Percentiles rank a stretch among this genome's conserved stretches.
Evolutionary conservation across 495 filamentous ascomycete genomes (phyloP).

Genomic region (Aspergillus hancockii): DNA sequence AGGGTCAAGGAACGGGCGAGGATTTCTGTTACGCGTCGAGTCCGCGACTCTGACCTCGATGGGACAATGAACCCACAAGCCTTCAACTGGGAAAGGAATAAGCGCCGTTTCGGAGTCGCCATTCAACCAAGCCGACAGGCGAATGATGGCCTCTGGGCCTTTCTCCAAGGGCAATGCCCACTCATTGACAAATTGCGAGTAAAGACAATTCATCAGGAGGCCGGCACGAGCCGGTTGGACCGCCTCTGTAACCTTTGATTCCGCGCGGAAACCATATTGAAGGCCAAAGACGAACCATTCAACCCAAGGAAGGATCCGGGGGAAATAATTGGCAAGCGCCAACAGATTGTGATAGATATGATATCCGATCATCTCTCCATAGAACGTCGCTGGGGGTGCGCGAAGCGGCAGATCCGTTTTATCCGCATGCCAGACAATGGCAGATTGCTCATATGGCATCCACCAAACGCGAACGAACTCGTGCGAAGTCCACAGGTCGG

Average conservation of each 20-base stretch:
- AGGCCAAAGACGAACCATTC: slow-evolving; percentile 95
- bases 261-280: slow-evolving; percentile 81
- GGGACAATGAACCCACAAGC: slow-evolving; percentile 87
- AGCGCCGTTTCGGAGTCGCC: slow-evolving; percentile 52
- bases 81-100: slow-evolving; percentile 79
- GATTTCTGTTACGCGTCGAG: slow-evolving; percentile 55
- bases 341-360: slow-evolving; percentile 88
- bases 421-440: slow-evolving; percentile 84
- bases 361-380: slow-evolving; percentile 77
- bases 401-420: slow-evolving; percentile 61
- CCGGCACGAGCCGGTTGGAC: slow-evolving; percentile 79
- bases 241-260: slow-evolving; percentile 64
- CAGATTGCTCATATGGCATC: slow-evolving; percentile 86
- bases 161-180: slow-evolving; percentile 91
- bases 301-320: slow-evolving; percentile 76
- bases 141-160: slow-evolving; percentile 83
- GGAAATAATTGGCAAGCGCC: slow-evolving; percentile 73
- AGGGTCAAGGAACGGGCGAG: slow-evolving; percentile 79
- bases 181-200: slow-evolving; percentile 95
- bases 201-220: slow-evolving; percentile 93
- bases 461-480: slow-evolving; percentile 97
- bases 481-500: slow-evolving; percentile 73
- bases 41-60: slow-evolving; percentile 89
- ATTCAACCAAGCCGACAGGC: slow-evolving; percentile 84
- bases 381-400: slow-evolving; percentile 62